These are phyloP conservation scores for Cordia subcordata DNA, from an alignment of 257 asterid genomes.

Conservation along the genomic window DNA sequence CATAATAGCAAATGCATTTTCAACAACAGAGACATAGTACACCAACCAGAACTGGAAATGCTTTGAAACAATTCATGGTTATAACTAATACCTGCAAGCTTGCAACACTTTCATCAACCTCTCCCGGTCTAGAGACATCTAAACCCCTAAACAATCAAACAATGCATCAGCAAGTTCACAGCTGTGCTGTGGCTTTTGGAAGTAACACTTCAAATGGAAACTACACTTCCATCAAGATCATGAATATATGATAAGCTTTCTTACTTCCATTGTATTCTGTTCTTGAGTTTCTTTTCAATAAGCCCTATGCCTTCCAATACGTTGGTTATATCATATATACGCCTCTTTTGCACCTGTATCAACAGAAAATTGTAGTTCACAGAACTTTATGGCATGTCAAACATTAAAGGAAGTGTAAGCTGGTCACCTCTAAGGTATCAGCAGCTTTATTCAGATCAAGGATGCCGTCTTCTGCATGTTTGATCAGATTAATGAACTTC, in stretches of 20 bases:
- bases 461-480: conserved; percentile 91
- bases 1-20: no score
- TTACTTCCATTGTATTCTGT: conserved; percentile 99
- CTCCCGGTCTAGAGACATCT: conserved; percentile 77
- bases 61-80: not conserved
- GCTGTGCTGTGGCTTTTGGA: no score
- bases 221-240: conserved; percentile 23
- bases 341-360: conserved; percentile 93
- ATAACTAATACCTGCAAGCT: conserved; percentile 57
- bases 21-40: no score
- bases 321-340: conserved; percentile 95
- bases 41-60: no score
- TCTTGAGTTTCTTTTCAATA: conserved; percentile 90
- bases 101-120: conserved; percentile 54
- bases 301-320: conserved; percentile 98
- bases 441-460: conserved; percentile 97
- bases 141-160: conserved; percentile 60
- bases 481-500: conserved; percentile 83
- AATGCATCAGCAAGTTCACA: not conserved
- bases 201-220: not conserved
- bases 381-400: conserved; percentile 13
- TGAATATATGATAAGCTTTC: conserved; percentile 28
- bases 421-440: conserved; percentile 75
- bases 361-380: conserved; percentile 22
- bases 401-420: conserved; percentile 15